Evolutionary conservation across 78 protist genomes (phyloP).

Genomic region (Guillardia theta): DNA sequence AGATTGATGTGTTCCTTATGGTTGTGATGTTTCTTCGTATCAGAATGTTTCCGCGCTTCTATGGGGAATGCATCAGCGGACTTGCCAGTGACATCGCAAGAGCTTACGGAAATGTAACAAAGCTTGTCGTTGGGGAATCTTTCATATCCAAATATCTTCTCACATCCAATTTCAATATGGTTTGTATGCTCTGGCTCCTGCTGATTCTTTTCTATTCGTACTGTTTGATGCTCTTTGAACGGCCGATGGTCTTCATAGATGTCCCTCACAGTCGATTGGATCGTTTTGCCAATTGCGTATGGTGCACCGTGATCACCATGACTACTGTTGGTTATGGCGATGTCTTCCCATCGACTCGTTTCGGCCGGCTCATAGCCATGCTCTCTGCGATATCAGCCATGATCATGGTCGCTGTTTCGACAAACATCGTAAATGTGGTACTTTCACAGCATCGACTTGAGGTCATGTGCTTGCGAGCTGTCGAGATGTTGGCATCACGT

Average conservation of each 20-base stretch:
- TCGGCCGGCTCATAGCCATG: neutral
- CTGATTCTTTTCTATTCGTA: neutral
- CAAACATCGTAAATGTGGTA: neutral
- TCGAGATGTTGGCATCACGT: neutral
- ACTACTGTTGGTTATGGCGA: neutral
- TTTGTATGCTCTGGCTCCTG: neutral
- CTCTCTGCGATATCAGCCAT: neutral
- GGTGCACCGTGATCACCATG: constrained; percentile 5
- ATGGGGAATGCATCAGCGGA: neutral
- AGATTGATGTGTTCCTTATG: neutral
- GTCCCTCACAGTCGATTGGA: neutral
- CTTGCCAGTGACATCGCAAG: neutral
- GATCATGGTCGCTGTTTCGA: neutral
- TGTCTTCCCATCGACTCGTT: neutral
- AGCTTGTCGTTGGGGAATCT: neutral
- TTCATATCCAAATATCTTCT: neutral
- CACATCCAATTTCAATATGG: neutral
- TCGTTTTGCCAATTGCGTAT: neutral
- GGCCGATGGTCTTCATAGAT: neutral
- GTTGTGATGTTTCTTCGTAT: neutral
- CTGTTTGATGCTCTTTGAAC: neutral
- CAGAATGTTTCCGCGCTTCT: neutral
- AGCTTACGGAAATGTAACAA: neutral
- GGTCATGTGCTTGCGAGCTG: neutral
- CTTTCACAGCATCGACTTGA: neutral